These are phyloP conservation scores for Hansenula lynferdii DNA, from an alignment of 1,139 yeast species.

Conservation along the genomic window DNA sequence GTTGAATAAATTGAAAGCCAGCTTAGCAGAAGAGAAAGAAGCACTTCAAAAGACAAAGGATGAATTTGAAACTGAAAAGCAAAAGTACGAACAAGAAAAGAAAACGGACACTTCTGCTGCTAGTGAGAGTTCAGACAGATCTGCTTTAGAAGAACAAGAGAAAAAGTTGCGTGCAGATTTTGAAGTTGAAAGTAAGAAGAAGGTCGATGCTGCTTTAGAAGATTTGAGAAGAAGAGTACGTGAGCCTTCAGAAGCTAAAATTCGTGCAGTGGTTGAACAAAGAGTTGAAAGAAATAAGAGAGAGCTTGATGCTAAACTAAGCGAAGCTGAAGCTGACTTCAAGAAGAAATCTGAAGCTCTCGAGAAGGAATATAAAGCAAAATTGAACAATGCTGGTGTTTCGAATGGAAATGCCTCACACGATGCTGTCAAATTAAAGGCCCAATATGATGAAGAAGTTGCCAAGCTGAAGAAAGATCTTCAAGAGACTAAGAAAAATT, in stretches of 20 bases:
- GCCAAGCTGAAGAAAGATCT: constrained; percentile 17
- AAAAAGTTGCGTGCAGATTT: constrained; percentile 22
- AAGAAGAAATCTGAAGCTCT: constrained; percentile 5
- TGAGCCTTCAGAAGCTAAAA: constrained; percentile 20
- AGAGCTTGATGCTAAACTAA: constrained; percentile 27
- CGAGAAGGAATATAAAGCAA: constrained; percentile 10
- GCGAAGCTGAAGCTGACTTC: constrained; percentile 22
- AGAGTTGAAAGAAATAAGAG: constrained; percentile 15
- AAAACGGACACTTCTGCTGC: background rate
- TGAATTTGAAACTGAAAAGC: constrained; percentile 11
- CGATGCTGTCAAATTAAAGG: constrained; percentile 9
- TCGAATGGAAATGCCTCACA: background rate
- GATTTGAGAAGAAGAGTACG: constrained; percentile 25
- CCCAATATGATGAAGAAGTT: constrained; percentile 18
- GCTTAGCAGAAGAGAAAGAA: constrained; percentile 12
- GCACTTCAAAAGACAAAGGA: constrained; percentile 15
- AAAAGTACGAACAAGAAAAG: background rate
- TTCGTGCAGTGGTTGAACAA: constrained; percentile 22
- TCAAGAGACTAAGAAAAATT: constrained; percentile 29
- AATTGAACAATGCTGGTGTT: constrained; percentile 3
- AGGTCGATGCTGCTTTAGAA: constrained; percentile 26
- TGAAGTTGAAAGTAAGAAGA: constrained; percentile 19
- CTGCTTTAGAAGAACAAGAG: constrained; percentile 19
- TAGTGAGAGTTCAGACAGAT: constrained; percentile 2
- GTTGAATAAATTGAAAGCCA: constrained; percentile 16